A percentile compares a stretch with the other conserved stretches of the same genome.
phyloP scores from a whole-genome alignment of 495 filamentous ascomycete genomes.

The Penicillium canescens region DNA sequence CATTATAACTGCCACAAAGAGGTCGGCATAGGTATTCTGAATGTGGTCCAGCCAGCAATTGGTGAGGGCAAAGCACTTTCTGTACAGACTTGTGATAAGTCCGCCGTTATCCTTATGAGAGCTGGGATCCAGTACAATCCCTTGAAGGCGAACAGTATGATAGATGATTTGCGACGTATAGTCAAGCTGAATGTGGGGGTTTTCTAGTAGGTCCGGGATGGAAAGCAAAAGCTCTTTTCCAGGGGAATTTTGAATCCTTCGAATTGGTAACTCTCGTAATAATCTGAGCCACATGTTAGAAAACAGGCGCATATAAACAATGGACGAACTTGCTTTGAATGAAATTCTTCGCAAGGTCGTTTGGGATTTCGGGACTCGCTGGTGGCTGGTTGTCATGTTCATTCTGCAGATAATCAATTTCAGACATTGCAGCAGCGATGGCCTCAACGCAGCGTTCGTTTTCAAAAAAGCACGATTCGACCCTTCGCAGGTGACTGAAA shows the following conservation, averaged over 20 bases:
- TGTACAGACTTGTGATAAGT: constrained; percentile 10
- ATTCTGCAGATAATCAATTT: constrained; percentile 6
- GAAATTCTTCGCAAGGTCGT: constrained; percentile 3
- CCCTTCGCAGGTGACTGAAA: constrained; percentile 15
- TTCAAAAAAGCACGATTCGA: constrained; percentile 11
- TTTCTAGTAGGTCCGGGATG: constrained; percentile 22
- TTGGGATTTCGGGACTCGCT: constrained; percentile 2
- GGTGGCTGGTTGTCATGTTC: background rate
- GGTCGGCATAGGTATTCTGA: constrained; percentile 1
- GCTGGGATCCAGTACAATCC: constrained; percentile 4
- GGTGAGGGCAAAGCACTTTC: background rate
- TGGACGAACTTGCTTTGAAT: no score
- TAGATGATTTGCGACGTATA: constrained; percentile 18
- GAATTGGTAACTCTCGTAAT: constrained; percentile 17
- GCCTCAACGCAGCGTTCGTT: constrained; percentile 10
- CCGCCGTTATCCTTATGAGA: background rate
- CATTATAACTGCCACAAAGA: no score
- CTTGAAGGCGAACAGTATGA: constrained; percentile 17
- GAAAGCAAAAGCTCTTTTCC: constrained; percentile 15
- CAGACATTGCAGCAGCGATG: constrained; percentile 13
- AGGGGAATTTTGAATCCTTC: constrained; percentile 20
- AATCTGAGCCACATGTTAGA: constrained; percentile 5
- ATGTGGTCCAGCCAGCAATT: constrained; percentile 11
- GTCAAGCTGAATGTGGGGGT: constrained; percentile 21
- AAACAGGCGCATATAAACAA: background rate